A percentile compares a stretch with the other conserved stretches of the same genome.
Conservation (phyloP, 306 rosid genomes). For the Malus orientalis region DNA sequence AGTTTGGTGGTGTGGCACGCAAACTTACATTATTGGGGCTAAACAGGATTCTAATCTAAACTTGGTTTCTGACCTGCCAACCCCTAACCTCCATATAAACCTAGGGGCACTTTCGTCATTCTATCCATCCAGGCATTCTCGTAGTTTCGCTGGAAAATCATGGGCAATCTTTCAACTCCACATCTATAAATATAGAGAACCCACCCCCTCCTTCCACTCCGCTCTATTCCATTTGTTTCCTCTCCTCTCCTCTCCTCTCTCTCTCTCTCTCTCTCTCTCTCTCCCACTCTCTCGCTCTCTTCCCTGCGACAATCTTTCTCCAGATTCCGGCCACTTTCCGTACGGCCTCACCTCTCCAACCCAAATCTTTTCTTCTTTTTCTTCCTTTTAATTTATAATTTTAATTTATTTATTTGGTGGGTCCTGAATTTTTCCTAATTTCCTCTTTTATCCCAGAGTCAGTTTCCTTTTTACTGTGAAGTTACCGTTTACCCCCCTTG, state of each 20-base stretch:
- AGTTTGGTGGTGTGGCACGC: not conserved
- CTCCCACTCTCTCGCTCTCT: not conserved
- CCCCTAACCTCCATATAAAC: not conserved
- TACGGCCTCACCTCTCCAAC: not conserved
- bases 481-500: not conserved
- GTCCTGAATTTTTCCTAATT: not conserved
- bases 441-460: not conserved
- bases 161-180: not conserved
- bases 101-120: constrained; percentile 4
- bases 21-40: not conserved
- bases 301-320: not conserved
- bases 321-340: not conserved
- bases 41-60: not conserved
- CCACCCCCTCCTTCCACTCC: not conserved
- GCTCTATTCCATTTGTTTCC: not conserved
- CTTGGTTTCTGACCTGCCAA: not conserved
- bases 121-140: not conserved
- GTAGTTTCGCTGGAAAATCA: not conserved
- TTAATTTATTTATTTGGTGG: not conserved
- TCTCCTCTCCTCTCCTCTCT: not conserved
- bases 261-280: not conserved
- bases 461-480: not conserved
- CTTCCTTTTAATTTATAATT: not conserved
- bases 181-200: constrained; percentile 16
- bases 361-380: not conserved